phyloP scores from a whole-genome alignment of 768 basidiomycete genomes.

The Galerina marginata region DNA sequence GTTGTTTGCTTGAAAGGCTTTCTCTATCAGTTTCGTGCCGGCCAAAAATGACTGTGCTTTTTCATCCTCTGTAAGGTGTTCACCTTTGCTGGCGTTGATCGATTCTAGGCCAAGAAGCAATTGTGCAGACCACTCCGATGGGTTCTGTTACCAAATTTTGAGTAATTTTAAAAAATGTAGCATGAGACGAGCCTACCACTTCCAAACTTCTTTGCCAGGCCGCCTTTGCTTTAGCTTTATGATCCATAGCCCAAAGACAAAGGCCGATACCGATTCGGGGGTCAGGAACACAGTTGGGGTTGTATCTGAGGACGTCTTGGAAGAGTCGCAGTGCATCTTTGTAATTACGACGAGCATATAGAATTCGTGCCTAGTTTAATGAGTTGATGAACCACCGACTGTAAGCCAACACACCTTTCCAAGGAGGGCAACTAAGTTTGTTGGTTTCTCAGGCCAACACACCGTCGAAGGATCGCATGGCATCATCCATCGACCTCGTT shows the following conservation, averaged over 20 bases:
- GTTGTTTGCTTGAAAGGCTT: constrained; percentile 81
- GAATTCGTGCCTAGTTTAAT: constrained; percentile 71
- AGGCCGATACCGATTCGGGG: constrained; percentile 96
- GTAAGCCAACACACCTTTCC: constrained; percentile 67
- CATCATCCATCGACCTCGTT: constrained; percentile 80
- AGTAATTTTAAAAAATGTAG: background rate
- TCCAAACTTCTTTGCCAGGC: constrained; percentile 93
- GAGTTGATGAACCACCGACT: background rate
- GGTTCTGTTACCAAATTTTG: constrained; percentile 56
- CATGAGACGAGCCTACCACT: constrained; percentile 59
- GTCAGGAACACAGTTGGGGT: constrained; percentile 85
- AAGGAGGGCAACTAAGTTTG: constrained; percentile 85
- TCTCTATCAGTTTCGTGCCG: constrained; percentile 75
- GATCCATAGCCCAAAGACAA: constrained; percentile 89
- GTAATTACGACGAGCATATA: constrained; percentile 80
- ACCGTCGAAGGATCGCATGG: constrained; percentile 79
- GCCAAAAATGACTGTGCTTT: constrained; percentile 61
- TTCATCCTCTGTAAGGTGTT: constrained; percentile 64
- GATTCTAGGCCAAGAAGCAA: constrained; percentile 86
- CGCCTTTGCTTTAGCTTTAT: constrained; percentile 78
- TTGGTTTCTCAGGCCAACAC: constrained; percentile 80
- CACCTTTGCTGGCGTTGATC: constrained; percentile 84
- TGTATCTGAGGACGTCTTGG: constrained; percentile 80
- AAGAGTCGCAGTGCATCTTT: constrained; percentile 83
- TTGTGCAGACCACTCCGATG: constrained; percentile 77